Evolutionary conservation across 1,284 basidiomycete species (phyloP), one percentile per base, ranked within the genome.

Genomic region (Marasmius oreades): DNA sequence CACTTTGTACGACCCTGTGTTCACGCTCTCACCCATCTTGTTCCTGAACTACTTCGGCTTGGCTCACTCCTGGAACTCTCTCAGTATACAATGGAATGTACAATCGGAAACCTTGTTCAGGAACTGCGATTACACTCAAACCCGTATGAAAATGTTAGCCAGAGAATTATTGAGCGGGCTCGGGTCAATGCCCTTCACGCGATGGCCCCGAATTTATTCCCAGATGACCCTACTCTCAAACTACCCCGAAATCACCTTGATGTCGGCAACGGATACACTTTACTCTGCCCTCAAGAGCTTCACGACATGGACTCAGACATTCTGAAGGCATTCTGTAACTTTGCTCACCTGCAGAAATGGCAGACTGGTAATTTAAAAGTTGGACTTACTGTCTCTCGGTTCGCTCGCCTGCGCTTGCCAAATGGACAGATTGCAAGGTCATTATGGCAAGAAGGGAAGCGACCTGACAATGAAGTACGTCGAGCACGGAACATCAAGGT

Each of bases 371-470:
- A 20, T 6, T 8, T 14, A 7, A 24, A 22, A 23, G 10, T 8
- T 16, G 6, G 11, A 10, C 20, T 26, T 8, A 8, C 12, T 23
- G 31, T 64, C 28, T 42, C 23, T 2, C 53, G 61, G 7, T 72
- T 67, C 69, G 67, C 67, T 8, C 61, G 66, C 1, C 42, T 70
- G 6, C 53, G 44, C 2, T 58, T 71, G 12, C 69, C 70, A 1
- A 70, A 63, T 59, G 66, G 66, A 1, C 69, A 71, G 33, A 62
- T 66, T 36, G 67, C 65, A 1, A 59, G 67, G 0, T 64, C 62
- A 1, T 12, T 24, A 2, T 70, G 67, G 67, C 63, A 60, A 33
- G 69, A 70, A 50, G 24, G 5, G 7, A 31, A 46, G 4, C 20
- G 52, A 1, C 37, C 55, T 16, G 18, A 50, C 1, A 44, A 58